A percentile compares a stretch with the other conserved stretches of the same genome.
These are phyloP conservation scores for Diplocarpon mali DNA, from an alignment of 2,329 filamentous ascomycete species.

Conservation along the genomic window DNA sequence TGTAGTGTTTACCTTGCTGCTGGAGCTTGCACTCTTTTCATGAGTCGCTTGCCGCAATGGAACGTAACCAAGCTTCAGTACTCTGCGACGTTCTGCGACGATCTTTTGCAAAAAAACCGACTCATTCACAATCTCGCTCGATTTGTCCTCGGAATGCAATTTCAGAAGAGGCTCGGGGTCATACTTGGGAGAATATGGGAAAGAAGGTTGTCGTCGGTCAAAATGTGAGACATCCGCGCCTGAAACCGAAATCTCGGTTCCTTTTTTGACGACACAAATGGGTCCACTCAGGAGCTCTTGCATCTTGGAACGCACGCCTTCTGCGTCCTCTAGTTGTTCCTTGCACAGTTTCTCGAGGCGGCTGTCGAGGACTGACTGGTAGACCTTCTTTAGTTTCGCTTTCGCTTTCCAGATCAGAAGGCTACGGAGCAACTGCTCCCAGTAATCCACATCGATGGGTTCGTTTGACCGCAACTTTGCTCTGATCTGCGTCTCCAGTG, in stretches of 20 bases:
- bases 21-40: constrained; percentile 28
- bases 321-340: constrained; percentile 57
- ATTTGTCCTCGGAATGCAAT: constrained; percentile 51
- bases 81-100: constrained; percentile 46
- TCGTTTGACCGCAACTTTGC: constrained; percentile 80
- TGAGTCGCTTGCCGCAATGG: constrained; percentile 39
- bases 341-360: constrained; percentile 55
- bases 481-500: constrained; percentile 76
- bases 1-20: constrained; percentile 26
- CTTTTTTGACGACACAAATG: constrained; percentile 21
- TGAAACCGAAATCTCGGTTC: constrained; percentile 8
- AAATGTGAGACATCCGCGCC: constrained; percentile 10
- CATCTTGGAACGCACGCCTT: constrained; percentile 41
- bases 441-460: constrained; percentile 86
- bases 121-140: constrained; percentile 45
- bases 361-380: constrained; percentile 61
- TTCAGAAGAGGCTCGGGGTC: constrained; percentile 59
- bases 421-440: constrained; percentile 82
- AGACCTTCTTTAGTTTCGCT: constrained; percentile 69
- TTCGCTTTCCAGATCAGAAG: constrained; percentile 86
- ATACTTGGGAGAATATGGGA: constrained; percentile 34
- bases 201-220: constrained; percentile 21
- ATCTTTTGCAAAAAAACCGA: constrained; percentile 45
- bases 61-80: constrained; percentile 56
- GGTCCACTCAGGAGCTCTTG: constrained; percentile 35